Evolutionary conservation across 257 asterid species (phyloP), one percentile per base, ranked within the genome.

Genomic region (Solanum lycopersicoides): DNA sequence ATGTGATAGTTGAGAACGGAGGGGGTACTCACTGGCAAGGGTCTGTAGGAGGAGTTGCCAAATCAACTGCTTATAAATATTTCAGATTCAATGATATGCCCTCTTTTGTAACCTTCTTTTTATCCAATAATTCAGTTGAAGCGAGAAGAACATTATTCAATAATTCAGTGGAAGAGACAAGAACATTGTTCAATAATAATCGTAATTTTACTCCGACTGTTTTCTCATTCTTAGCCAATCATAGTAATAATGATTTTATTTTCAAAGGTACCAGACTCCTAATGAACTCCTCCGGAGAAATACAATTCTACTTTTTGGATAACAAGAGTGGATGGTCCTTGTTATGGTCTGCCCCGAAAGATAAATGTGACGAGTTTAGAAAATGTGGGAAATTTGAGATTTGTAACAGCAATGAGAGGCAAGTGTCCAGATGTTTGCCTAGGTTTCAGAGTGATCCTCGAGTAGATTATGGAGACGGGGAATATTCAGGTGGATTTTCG

Each of bases 241-340:
- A 8, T 41, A 71, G 77, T 2, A 4, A 12, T 23, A 68, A 30
- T 3, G 42, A 15, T 32, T 69, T 42, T 32, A 69, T 30, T 30
- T 69, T 7, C 14, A 1, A 72, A 34, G 2, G 14, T 32, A 8
- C 44, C 7, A 83, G 89, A 89, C 25, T 91, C n/a, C 15, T 89
- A 88, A 87, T 92, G 93, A 86, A n/a, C n/a, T n/a, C 87, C 23
- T 47, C 87, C 1, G 93, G 93, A 12, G 20, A 44, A 73, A 50
- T 92, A 86, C 91, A 90, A 15, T 90, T 53, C 56, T 87, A 84
- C 23, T 2, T 23, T 15, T 6, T 68, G 82, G 41, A 10, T 1
- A 37, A 69, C 2, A 15, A 23, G 8, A 16, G 8, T 3, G 14
- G 14, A 15, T 89, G 90, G 92, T 47, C 37, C 0, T 3, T 82